Evolutionary conservation across 1,284 basidiomycete species (phyloP), one percentile per base, ranked within the genome.

Genomic region (Leccinum subrobustum): DNA sequence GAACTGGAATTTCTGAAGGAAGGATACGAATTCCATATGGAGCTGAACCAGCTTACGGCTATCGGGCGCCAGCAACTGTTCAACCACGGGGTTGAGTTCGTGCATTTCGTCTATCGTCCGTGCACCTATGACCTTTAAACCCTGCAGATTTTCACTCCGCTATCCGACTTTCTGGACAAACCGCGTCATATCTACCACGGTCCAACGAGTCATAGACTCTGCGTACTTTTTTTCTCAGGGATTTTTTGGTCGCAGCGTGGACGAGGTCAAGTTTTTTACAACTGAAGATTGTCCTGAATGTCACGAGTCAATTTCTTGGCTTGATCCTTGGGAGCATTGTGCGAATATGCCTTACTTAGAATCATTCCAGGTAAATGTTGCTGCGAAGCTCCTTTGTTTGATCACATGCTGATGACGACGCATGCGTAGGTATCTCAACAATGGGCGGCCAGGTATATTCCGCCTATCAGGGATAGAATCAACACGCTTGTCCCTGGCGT

Each of bases 361-460:
- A n/a, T 7, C 29, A 14, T 1, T 0, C 1, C 0, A 55, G 39
- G 67, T 66, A 37, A 16, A 14, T 52, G 4, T 52, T 52, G 9
- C 14, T 27, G 16, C 1, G 9, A 20, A 29, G 47, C 6, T 25
- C 14, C 20, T 16, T 42, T 12, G 4, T 51, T 4, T 47, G 18
- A 6, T 7, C 11, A 2, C n/a, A n/a, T 14, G 14, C 16, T 58
- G 3, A 57, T 27, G 18, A 7, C 20, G 29, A 1, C 23, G 7
- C 23, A 4, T 9, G 3, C 54, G 5, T 59, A 77, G 75, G 64
- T 65, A 11, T 68, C 72, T 27, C 63, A 70, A 16, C 60, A 65
- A 18, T 81, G 80, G 81, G 75, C 72, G 6, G 69, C 1, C 65
- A 66, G 72, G 7, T 82, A 80, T 67, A 67, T 80, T 29, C 77